These are phyloP conservation scores for Ophiocordyceps sinensis DNA, from an alignment of 2,329 filamentous ascomycete genomes.

Conservation along the genomic window DNA sequence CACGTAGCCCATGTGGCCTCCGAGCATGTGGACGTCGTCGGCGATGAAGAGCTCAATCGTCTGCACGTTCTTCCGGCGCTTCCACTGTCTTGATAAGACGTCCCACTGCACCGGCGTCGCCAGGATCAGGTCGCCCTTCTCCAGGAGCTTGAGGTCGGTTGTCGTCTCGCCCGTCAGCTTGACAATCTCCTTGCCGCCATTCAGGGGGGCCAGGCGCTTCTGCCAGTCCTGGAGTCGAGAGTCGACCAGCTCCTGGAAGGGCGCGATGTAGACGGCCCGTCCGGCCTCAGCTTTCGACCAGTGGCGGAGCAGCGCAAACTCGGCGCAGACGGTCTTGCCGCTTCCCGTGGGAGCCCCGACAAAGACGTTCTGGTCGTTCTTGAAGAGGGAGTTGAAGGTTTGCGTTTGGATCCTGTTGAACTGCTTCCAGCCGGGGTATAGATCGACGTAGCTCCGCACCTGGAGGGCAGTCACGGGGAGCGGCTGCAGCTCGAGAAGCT, in stretches of 20 bases:
- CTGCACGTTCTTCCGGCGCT: constrained; percentile 88
- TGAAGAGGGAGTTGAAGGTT: constrained; percentile 85
- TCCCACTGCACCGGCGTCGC: constrained; percentile 95
- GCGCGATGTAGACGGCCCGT: constrained; percentile 84
- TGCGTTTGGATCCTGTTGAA: constrained; percentile 99
- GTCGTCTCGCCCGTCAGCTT: constrained; percentile 91
- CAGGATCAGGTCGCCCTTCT: constrained; percentile 75
- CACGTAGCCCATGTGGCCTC: constrained; percentile 70
- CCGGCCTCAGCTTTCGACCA: constrained; percentile 50
- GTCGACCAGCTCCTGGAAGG: constrained; percentile 87
- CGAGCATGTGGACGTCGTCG: constrained; percentile 88
- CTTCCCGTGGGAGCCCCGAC: constrained; percentile 86
- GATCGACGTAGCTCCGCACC: constrained; percentile 60
- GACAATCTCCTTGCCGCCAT: constrained; percentile 76
- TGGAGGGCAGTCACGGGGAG: constrained; percentile 83
- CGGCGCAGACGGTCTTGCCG: constrained; percentile 92
- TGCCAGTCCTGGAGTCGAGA: constrained; percentile 73
- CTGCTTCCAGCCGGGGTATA: constrained; percentile 72
- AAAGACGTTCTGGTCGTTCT: constrained; percentile 86
- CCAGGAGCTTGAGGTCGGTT: constrained; percentile 76
- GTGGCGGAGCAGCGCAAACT: constrained; percentile 80
- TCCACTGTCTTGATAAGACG: constrained; percentile 89
- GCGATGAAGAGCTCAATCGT: constrained; percentile 83
- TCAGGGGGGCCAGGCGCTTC: constrained; percentile 54
- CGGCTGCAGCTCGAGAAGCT: constrained; percentile 80